Evolutionary conservation across 2,329 filamentous ascomycete genomes (phyloP).

Genomic region (Aspergillus eucalypticola): DNA sequence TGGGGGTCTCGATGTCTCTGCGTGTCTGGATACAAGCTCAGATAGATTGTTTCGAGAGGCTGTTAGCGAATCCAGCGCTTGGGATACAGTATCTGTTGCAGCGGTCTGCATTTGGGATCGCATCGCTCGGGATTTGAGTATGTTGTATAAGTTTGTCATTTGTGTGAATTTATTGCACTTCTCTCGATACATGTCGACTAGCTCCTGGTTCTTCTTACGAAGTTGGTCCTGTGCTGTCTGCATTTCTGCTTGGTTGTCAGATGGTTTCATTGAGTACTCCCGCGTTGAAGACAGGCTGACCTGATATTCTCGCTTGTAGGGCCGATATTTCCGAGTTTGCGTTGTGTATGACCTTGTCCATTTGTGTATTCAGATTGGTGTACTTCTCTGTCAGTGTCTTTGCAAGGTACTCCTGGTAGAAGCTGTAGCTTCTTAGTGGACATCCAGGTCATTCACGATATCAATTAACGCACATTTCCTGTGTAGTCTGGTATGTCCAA

Average conservation of each 20-base stretch:
- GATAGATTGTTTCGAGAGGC: slow-evolving; percentile 20
- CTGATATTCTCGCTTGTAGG: slow-evolving; percentile 64
- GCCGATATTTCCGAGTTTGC: slow-evolving; percentile 71
- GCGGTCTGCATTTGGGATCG: slow-evolving; percentile 56
- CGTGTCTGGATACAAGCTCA: slow-evolving; percentile 13
- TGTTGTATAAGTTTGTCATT: slow-evolving; percentile 62
- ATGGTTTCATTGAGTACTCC: neutral
- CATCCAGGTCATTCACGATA: neutral
- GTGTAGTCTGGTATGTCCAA: slow-evolving; percentile 81
- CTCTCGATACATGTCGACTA: slow-evolving; percentile 66
- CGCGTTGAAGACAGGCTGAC: slow-evolving; percentile 46
- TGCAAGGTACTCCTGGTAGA: slow-evolving; percentile 74
- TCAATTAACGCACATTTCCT: slow-evolving; percentile 68
- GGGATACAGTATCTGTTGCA: slow-evolving; percentile 54
- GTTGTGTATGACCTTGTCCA: slow-evolving; percentile 73
- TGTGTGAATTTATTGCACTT: slow-evolving; percentile 70
- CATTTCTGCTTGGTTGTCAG: slow-evolving; percentile 48
- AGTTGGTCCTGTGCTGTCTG: slow-evolving; percentile 63
- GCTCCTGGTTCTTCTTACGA: slow-evolving; percentile 70
- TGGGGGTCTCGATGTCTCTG: slow-evolving; percentile 21
- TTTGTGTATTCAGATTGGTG: slow-evolving; percentile 60
- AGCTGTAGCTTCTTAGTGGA: slow-evolving; percentile 45
- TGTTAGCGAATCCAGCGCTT: slow-evolving; percentile 44
- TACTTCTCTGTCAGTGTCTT: slow-evolving; percentile 75
- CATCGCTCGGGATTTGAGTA: slow-evolving; percentile 58